These are phyloP conservation scores for Punica granatum DNA, from an alignment of 345 rosid species.

Conservation along the genomic window DNA sequence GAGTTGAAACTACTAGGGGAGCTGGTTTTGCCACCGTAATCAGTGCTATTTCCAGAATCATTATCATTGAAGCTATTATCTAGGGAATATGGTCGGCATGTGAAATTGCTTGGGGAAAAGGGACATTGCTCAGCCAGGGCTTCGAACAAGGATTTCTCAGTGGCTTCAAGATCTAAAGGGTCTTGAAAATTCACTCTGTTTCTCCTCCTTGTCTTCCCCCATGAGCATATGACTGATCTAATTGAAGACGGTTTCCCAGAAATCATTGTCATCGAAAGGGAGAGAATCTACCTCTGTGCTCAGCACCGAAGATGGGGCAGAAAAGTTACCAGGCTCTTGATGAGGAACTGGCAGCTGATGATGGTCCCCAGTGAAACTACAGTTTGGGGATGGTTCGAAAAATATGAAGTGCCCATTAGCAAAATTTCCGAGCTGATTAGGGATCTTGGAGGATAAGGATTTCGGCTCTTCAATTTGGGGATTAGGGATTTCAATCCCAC, in stretches of 20 bases:
- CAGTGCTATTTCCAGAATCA: conserved; percentile 18
- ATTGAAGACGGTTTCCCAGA: conserved; percentile 36
- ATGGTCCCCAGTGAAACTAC: conserved; percentile 20
- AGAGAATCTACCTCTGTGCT: conserved; percentile 24
- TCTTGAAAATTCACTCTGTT: conserved; percentile 34
- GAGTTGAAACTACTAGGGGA: conserved; percentile 25
- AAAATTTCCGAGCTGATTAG: conserved; percentile 15
- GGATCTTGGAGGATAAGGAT: too few relatives aligned
- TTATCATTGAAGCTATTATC: conserved; percentile 21
- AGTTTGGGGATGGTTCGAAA: conserved; percentile 14
- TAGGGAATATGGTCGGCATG: conserved; percentile 12
- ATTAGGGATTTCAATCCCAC: too few relatives aligned
- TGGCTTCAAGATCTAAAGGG: conserved; percentile 42
- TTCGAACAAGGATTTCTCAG: conserved; percentile 46
- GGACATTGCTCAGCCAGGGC: conserved; percentile 26
- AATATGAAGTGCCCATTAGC: not conserved
- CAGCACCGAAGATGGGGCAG: conserved; percentile 2
- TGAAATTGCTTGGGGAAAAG: not conserved
- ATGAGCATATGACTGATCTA: conserved; percentile 52
- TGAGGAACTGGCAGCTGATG: conserved; percentile 15
- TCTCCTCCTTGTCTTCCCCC: conserved; percentile 54
- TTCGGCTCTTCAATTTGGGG: too few relatives aligned
- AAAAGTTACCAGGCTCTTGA: conserved; percentile 16
- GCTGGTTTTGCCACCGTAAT: conserved; percentile 18
- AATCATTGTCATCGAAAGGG: conserved; percentile 43